These are phyloP conservation scores for Coemansia sp. DNA, from an alignment of 192 early-diverging fungal genomes.

Conservation along the genomic window DNA sequence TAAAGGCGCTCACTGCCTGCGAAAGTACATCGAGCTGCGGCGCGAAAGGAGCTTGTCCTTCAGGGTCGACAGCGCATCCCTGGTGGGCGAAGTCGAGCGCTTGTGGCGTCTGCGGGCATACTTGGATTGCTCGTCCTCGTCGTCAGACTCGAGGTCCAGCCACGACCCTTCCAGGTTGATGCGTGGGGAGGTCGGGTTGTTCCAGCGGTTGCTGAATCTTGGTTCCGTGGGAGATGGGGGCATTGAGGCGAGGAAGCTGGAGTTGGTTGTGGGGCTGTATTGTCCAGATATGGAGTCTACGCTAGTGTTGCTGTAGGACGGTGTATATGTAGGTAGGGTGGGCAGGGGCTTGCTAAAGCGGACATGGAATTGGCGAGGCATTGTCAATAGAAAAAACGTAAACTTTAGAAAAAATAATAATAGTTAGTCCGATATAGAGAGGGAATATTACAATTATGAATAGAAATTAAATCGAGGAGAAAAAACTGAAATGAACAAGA, in stretches of 20 bases:
- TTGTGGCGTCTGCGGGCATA: background rate
- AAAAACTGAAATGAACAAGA: background rate
- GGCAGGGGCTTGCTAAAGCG: conserved; percentile 1
- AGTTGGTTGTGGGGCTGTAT: background rate
- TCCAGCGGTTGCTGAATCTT: background rate
- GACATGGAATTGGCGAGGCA: background rate
- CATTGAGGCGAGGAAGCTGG: background rate
- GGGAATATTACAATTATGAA: background rate
- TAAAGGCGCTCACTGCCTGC: background rate
- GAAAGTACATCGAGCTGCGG: conserved; percentile 4
- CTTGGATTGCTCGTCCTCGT: background rate
- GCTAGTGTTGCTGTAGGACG: background rate
- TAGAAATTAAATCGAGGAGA: background rate
- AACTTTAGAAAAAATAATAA: background rate
- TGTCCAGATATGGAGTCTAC: background rate
- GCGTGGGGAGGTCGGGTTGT: conserved; percentile 7
- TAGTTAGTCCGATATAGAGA: background rate
- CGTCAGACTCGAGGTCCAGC: conserved; percentile 37
- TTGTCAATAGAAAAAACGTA: background rate
- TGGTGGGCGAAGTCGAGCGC: background rate
- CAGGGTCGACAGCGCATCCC: background rate
- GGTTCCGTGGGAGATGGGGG: background rate
- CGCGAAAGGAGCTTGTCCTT: conserved; percentile 5
- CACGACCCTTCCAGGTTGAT: conserved; percentile 37
- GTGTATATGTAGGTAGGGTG: background rate